Evolutionary conservation across 768 basidiomycete species (phyloP).

Genomic region (Leccinum disarticulatum): DNA sequence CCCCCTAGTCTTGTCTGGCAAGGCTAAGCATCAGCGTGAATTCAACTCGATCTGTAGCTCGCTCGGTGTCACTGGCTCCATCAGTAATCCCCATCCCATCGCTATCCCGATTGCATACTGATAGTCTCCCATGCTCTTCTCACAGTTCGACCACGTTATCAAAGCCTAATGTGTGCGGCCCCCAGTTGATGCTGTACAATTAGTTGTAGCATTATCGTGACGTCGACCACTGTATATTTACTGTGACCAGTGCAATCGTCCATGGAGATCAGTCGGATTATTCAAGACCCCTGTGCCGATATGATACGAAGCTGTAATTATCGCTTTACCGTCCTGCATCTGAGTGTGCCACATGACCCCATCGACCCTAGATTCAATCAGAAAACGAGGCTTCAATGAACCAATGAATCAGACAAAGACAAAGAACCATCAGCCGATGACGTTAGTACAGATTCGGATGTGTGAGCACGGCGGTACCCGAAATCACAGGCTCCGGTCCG

Average conservation of each 20-base stretch:
- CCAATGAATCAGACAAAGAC: no score
- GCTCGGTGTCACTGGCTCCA: constrained; percentile 40
- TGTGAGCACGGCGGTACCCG: not conserved
- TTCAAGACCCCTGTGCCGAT: not conserved
- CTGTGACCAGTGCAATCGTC: not conserved
- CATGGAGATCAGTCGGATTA: not conserved
- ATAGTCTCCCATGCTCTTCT: not conserved
- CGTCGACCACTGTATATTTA: not conserved
- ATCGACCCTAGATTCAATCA: no score
- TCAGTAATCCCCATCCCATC: constrained; percentile 16
- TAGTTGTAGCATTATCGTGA: constrained; percentile 13
- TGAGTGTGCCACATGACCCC: no score
- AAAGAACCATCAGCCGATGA: no score
- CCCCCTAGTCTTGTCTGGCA: constrained; percentile 49
- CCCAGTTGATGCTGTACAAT: constrained; percentile 7
- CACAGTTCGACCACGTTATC: not conserved
- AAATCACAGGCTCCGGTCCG: not conserved
- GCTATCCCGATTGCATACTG: not conserved
- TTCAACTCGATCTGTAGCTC: constrained; percentile 47
- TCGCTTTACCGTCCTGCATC: no score
- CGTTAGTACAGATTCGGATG: no score
- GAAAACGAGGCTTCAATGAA: no score
- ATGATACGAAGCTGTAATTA: not conserved
- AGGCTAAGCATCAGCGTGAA: constrained; percentile 41
- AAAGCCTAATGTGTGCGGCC: not conserved